Evolutionary conservation across 768 basidiomycete species (phyloP).

Genomic region (Chlorophyllum brunneum): DNA sequence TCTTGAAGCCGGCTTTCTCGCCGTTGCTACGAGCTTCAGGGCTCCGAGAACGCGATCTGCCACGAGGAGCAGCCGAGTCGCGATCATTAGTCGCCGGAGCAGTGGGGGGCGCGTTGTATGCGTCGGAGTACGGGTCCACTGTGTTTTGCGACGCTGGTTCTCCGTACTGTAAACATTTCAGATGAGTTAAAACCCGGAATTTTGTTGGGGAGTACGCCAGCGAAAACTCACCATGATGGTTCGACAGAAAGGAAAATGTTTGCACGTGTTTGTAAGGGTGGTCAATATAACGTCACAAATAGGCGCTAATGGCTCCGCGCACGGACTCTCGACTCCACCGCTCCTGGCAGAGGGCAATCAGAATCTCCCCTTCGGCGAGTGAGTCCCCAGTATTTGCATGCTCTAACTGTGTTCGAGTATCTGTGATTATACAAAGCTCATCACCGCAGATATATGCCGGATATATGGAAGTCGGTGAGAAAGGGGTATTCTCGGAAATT

Average conservation of each 20-base stretch:
- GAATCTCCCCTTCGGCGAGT: background rate
- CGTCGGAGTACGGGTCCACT: slow-evolving; percentile 80
- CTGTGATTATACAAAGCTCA: no score
- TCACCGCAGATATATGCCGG: background rate
- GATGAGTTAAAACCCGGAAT: slow-evolving; percentile 14
- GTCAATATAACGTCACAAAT: slow-evolving; percentile 18
- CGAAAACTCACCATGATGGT: slow-evolving; percentile 68
- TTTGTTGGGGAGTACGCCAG: slow-evolving; percentile 8
- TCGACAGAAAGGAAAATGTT: slow-evolving; percentile 43
- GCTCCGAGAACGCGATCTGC: slow-evolving; percentile 75
- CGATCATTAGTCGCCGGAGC: slow-evolving; percentile 46
- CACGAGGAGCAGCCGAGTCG: slow-evolving; percentile 52
- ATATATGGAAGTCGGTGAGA: background rate
- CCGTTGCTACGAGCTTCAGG: slow-evolving; percentile 45
- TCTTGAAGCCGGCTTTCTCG: slow-evolving; percentile 33
- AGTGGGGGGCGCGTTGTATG: slow-evolving; percentile 64
- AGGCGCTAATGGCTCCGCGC: slow-evolving; percentile 11
- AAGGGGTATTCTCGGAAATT: background rate
- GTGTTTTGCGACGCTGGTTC: slow-evolving; percentile 50
- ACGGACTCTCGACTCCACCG: slow-evolving; percentile 4
- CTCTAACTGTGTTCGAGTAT: no score
- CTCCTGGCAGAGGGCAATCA: background rate
- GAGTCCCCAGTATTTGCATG: no score
- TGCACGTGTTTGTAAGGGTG: slow-evolving; percentile 34
- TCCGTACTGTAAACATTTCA: slow-evolving; percentile 49